Evolutionary conservation across 495 filamentous ascomycete species (phyloP), one percentile per base, ranked within the genome.

Genomic region (Neurospora terricola): DNA sequence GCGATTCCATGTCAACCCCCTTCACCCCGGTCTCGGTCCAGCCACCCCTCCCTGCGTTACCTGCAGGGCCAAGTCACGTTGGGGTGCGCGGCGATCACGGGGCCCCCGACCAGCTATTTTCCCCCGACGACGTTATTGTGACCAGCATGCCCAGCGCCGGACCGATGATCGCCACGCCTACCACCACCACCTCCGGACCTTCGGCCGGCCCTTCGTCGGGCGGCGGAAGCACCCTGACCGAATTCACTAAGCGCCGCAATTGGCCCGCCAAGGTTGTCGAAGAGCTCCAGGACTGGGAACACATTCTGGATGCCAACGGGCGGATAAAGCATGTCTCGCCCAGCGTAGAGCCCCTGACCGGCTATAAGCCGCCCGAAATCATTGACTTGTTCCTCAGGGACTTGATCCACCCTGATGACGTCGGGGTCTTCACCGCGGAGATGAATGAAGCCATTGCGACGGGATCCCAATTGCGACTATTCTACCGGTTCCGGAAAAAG

Each of bases 381-480:
- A 83, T 92, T 71, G 91, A 92, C 70, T 88, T 86, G 75, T 91
- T 92, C 72, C 88, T 98, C 21, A 86, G 86, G 11, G 90, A 97
- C 36, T 90, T 92, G 75, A 90, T 98, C 66, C 96, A 99, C 75
- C 88, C 91, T 12, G 95, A 98, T 81, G 96, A 99, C 84, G 89
- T 90, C 71, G 87, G 89, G 21, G 88, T 97, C 77, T 97, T 97
- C 79, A 87, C 92, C 40, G 87, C 92, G 54, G 96, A 98, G 79
- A 89, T 99, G 85, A 93, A 96, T 78, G 94, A 98, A 76, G 92
- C 91, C 38, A 96, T 98, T 72, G 89, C 93, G n/a, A 89, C 87
- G 37, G 93, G 91, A 18, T 88, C 93, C 71, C 87, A 89, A 11
- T 81, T 98, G 62, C 90, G 93, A 66, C 90, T 97, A 81, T 96